Evolutionary conservation across 495 filamentous ascomycete genomes (phyloP), one percentile per base, ranked within the genome.

Genomic region (Tuber magnatum): DNA sequence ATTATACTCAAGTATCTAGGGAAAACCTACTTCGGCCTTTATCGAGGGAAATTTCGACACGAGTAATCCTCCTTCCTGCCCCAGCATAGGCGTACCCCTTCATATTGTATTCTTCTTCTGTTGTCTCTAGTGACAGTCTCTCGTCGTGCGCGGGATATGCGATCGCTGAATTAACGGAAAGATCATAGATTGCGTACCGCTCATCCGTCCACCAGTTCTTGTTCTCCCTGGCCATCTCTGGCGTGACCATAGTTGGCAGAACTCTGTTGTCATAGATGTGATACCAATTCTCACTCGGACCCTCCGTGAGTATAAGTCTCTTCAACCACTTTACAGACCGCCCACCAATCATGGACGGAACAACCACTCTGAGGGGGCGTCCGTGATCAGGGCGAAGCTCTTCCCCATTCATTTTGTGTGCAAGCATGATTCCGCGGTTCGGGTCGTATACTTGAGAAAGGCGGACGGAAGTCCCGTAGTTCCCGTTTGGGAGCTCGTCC

Each of bases 321-420:
- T 92, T 97, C 76, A 98, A 80, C 94, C 94, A 98, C 83, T 98
- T 98, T 41, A 98, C 94, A 83, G 93, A 97, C 70, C 94, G 87
- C 9, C 94, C 94, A 65, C 94, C 94, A 76, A 98, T 97, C 84
- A 97, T 94, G 6, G 94, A 94, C 0, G 94, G 94, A 12, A 98
- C 92, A 7, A 97, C 91, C 6, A 91, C 90, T 69, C 94, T 86
- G 48, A 98, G 81, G 0, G 94, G 94, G 72, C 92, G 91, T 18
- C 94, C 94, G 79, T 98, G 94, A 81, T 98, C 94, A 1, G 94
- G 94, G 42, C 88, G 86, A 24, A 97, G 87, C 74, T 86, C 82
- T 82, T 95, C 93, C 35, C 94, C 94, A 77, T 98, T 98, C 94
- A 97, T 97, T 82, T 89, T 92, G 82, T 97, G 89, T 3, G 94